Evolutionary conservation across 257 asterid species (phyloP), one percentile per base, ranked within the genome.

Genomic region (Agastache rugosa): DNA sequence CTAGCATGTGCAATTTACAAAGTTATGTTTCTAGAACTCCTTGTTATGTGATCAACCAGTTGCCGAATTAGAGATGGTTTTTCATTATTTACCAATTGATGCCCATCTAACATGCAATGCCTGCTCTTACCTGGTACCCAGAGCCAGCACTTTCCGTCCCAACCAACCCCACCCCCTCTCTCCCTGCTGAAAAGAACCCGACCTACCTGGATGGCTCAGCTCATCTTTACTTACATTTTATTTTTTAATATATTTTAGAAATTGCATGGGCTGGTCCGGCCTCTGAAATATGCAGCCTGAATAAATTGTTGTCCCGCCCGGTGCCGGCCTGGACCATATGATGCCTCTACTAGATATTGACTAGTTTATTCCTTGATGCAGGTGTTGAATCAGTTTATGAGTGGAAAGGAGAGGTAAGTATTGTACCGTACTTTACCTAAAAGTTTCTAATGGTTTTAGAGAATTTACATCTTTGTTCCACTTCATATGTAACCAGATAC

Each of bases 351-450:
- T 42, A 64, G 23, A 39, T 11, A 1, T 14, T 27, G 48, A 35
- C 41, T 2, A 22, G 64, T 78, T 15, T 39, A 8, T 39, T 69
- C 66, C 23, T 56, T 31, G 69, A 25, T 84, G 81, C 93, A 93
- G 98, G 98, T 11, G 78, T 93, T 16, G 98, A 91, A 62, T 91
- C 98, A 19, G 82, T 91, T 63, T 93, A 91, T 58, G 94, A 89
- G 88, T 93, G 98, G 98, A 83, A 91, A 67, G 98, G 98, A 77
- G 91, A 93, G 92, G 98, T 93, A 83, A 79, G 42, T 48, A 50
- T 39, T 23, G 54, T 27, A 11, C 11, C 25, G 39, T 16, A 53
- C 61, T 54, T 64, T 41, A 11, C 17, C 17, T 41, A 53, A 34
- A 53, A 2, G 11, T 19, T 53, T 54, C 59, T 8, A 7, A 23